Base-by-base conservation (phyloP, 2,329 filamentous ascomycete genomes). In the Neofusicoccum kwambonambiense region DNA sequence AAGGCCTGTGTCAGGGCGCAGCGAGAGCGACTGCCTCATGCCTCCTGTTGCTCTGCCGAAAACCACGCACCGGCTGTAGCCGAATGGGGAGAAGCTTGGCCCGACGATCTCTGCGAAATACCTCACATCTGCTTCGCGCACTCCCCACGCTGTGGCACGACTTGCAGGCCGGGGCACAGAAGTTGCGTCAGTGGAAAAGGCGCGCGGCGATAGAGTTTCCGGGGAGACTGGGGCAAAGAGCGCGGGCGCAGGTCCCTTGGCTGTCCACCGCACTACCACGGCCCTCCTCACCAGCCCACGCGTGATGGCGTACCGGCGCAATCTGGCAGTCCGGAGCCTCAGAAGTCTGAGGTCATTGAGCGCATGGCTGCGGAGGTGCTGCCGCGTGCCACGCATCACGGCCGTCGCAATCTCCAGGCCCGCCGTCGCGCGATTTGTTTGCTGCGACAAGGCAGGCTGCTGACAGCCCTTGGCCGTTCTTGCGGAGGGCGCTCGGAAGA, bases 51-150 rank as follows among this genome's bases (percentile, higher is more conserved):
- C 3, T 8, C 56, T 7, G 56, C 31, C 56, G 44, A 60, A 60
- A 60, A 60, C 56, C 56, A 60, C 56, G 56, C 56, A 60, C 42
- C 56, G 56, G 42, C n/a, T 47, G 56, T 60, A 60, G 56, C 56
- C 56, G 56, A 60, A 60, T 47, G 4, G 11, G 56, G 56, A 37
- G 56, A 60, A 47, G 56, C 56, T 60, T 60, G 56, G 56, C 56
- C 56, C 4, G 56, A 35, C n/a, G 56, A 60, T 60, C 56, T 39
- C n/a, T 13, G 42, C 56, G 56, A 60, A 60, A 60, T 60, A 35
- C 42, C 56, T 60, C 56, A 60, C 31, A 37, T 34, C 56, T 17
- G 42, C 31, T 17, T 12, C 52, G 37, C 39, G n/a, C 31, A 13
- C 35, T 51, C 47, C n/a, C 47, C 47, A 51, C 51, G 51, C 51